Evolutionary conservation across 2,329 filamentous ascomycete species (phyloP).

Genomic region (Fusarium aywerte): DNA sequence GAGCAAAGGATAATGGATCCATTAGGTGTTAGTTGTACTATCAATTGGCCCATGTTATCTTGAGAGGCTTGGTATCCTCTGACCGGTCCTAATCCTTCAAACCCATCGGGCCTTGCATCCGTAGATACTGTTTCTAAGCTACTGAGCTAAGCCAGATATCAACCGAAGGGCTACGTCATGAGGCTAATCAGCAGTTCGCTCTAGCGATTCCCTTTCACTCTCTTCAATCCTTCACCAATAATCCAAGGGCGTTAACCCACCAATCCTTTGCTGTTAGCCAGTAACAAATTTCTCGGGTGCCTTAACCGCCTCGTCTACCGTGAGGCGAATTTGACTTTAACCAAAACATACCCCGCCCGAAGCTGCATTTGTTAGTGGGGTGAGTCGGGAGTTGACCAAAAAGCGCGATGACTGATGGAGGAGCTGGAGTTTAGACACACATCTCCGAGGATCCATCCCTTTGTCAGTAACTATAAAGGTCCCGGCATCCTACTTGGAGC

Average conservation of each 20-base stretch:
- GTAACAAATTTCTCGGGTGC: constrained; percentile 3
- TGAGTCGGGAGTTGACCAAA: constrained; percentile 5
- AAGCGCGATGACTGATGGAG: constrained; percentile 19
- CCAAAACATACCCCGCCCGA: constrained; percentile 31
- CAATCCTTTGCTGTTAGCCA: not conserved
- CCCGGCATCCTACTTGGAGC: not conserved
- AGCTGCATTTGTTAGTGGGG: constrained; percentile 28
- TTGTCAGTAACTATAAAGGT: constrained; percentile 17
- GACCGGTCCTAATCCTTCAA: not conserved
- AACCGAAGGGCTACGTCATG: constrained; percentile 22
- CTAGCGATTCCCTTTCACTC: not conserved
- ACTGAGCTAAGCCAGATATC: not conserved
- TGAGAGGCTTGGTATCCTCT: not conserved
- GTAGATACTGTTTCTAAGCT: not conserved
- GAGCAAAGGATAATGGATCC: not conserved
- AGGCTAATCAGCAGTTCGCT: constrained; percentile 8
- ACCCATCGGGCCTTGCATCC: not conserved
- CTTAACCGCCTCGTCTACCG: constrained; percentile 1
- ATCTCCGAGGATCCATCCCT: constrained; percentile 21
- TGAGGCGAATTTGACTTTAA: constrained; percentile 4
- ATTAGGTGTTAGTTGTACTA: not conserved
- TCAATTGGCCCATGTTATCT: no score
- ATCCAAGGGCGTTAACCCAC: constrained; percentile 1
- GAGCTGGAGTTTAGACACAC: constrained; percentile 40
- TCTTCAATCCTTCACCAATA: not conserved